Base-by-base conservation (phyloP, 139 green algal genomes). In the Chlamydomonas eustigma region DNA sequence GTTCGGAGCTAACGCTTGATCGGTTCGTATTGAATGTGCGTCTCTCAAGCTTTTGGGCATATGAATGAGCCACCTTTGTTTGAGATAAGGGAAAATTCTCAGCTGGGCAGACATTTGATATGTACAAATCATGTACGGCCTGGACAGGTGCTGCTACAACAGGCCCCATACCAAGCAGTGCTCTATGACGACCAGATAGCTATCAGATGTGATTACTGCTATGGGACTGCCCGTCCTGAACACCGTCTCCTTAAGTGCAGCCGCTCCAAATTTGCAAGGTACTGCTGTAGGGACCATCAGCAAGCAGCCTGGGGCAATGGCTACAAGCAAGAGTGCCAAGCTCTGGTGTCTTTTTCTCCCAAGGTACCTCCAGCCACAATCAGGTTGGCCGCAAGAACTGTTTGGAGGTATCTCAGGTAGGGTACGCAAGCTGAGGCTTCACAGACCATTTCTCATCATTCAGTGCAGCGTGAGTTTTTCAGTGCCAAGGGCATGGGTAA, bases 311-410 rank as follows among this genome's bases (percentile, higher is more conserved):
- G 90, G 89, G 31, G 35, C 8, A 66, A 58, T 0, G 83, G 83
- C 0, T 87, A 90, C 83, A 77, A 70, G 37, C 50, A 86, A 32
- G 90, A 95, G 80, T 92, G 88, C 68, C 77, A 73, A 2, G 85
- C 85, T 25, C 75, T 93, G 68, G 44, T 69, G 1, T 74, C 78
- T 0, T 71, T 65, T 50, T 75, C 84, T 1, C 88, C 86, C 25
- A 73, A 72, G 22, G 71, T 90, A 44, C 89, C 89, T 3, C 85
- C 90, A 8, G 51, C 86, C 4, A 89, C 89, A 1, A 70, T 91
- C 2, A 83, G 86, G 0, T 79, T 94, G 44, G 87, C 87, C 5
- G 85, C 82, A 2, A 65, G 85, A 2, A 51, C 83, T 2, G 67
- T 90, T 22, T 93, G 84, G 88, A 84, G 79, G 78, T 86, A 75